These are phyloP conservation scores for Marchantia polymorpha DNA, from an alignment of 225 moss, liverwort and hornwort genomes.

Conservation along the genomic window DNA sequence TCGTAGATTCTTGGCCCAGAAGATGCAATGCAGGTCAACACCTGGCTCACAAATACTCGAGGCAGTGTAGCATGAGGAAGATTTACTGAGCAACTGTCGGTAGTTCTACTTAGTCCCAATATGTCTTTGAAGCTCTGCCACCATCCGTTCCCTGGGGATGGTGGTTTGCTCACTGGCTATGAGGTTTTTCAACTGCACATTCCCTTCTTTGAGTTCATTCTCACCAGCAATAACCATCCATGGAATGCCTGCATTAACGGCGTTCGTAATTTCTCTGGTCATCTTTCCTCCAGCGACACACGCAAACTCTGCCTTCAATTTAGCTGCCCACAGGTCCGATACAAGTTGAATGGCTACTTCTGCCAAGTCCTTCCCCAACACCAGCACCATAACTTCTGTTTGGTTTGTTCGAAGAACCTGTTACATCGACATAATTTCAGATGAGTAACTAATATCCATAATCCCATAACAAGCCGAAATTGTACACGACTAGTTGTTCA, in stretches of 20 bases:
- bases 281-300: slow-evolving; percentile 24
- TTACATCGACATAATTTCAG: neutral
- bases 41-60: neutral
- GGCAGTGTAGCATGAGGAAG: neutral
- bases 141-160: slow-evolving; percentile 29
- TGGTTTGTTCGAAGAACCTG: slow-evolving; percentile 40
- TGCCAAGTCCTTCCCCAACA: slow-evolving; percentile 35
- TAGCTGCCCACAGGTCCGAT: slow-evolving; percentile 41
- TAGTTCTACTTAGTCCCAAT: neutral
- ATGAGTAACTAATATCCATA: neutral
- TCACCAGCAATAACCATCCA: slow-evolving; percentile 48
- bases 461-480: neutral
- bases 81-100: slow-evolving; percentile 27
- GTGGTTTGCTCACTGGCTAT: slow-evolving; percentile 14
- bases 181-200: slow-evolving; percentile 36
- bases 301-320: slow-evolving; percentile 35
- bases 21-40: neutral
- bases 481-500: neutral
- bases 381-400: slow-evolving; percentile 49
- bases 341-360: slow-evolving; percentile 37
- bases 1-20: neutral
- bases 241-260: slow-evolving; percentile 33
- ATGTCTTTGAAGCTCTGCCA: slow-evolving; percentile 32
- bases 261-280: slow-evolving; percentile 29
- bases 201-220: slow-evolving; percentile 38